Evolutionary conservation across 2,329 filamentous ascomycete species (phyloP).

Genomic region (Penicillium sclerotiorum): DNA sequence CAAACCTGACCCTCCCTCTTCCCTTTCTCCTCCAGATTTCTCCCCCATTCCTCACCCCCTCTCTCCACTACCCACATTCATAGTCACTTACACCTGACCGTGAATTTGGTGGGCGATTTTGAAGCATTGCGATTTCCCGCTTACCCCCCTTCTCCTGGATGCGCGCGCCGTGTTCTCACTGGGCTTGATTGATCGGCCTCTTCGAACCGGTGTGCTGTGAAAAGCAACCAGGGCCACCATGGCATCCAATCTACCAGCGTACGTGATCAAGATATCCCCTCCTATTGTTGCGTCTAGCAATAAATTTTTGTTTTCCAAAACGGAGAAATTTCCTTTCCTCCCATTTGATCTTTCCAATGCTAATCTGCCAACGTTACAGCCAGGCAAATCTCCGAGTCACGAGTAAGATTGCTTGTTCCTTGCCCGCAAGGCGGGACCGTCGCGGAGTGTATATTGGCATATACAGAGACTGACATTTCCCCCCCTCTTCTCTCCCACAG

Average conservation of each 20-base stretch:
- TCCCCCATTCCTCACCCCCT: conserved; percentile 18
- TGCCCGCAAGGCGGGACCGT: conserved; percentile 15
- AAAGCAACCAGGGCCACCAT: conserved; percentile 41
- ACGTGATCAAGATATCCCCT: too few species aligned
- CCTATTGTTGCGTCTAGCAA: neutral
- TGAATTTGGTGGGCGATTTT: conserved; percentile 8
- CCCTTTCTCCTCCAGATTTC: conserved; percentile 19
- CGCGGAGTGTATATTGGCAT: conserved; percentile 23
- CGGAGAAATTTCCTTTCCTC: neutral
- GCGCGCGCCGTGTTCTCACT: conserved; percentile 33
- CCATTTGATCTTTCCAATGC: conserved; percentile 18
- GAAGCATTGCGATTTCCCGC: conserved; percentile 5
- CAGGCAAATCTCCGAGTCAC: conserved; percentile 90
- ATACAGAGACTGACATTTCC: conserved; percentile 21
- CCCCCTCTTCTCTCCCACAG: conserved; percentile 53
- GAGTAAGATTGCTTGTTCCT: conserved; percentile 60
- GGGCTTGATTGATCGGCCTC: conserved; percentile 42
- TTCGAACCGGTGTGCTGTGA: conserved; percentile 33
- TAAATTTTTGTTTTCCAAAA: neutral
- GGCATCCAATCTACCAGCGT: conserved; percentile 66
- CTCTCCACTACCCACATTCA: conserved; percentile 10
- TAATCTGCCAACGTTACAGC: conserved; percentile 48
- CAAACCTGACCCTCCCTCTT: conserved; percentile 21
- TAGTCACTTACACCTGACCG: conserved; percentile 11
- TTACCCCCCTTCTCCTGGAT: conserved; percentile 32